phyloP scores from a whole-genome alignment of 306 rosid genomes.

The Crotalaria pallida region DNA sequence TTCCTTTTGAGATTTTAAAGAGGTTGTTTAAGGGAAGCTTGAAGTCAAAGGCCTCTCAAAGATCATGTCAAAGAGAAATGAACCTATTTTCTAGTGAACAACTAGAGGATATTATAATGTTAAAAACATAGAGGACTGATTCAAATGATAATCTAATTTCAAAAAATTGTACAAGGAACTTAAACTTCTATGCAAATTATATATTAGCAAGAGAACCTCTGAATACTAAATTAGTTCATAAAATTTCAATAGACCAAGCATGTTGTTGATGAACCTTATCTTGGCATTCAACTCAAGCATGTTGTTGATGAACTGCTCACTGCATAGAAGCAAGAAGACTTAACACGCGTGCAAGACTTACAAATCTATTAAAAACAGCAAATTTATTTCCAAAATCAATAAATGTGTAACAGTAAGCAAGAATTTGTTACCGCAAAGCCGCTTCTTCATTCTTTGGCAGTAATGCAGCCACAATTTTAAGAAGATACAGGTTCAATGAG shows the following conservation, averaged over 20 bases:
- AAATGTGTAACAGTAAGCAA: neutral
- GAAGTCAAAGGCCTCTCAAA: slow-evolving; percentile 10
- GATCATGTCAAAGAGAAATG: neutral
- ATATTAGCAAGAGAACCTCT: neutral
- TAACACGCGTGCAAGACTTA: neutral
- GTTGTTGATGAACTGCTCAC: slow-evolving; percentile 47
- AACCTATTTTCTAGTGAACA: neutral
- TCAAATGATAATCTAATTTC: slow-evolving; percentile 2
- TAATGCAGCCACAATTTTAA: slow-evolving; percentile 27
- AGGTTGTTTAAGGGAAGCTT: neutral
- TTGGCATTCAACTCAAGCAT: slow-evolving; percentile 53
- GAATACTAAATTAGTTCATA: neutral
- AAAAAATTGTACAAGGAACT: neutral
- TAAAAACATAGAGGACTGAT: neutral
- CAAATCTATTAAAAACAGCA: neutral
- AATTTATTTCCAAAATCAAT: neutral
- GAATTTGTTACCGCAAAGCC: slow-evolving; percentile 38
- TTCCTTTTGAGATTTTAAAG: neutral
- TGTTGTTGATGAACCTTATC: slow-evolving; percentile 53
- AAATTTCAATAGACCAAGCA: slow-evolving; percentile 31
- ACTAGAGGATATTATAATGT: neutral
- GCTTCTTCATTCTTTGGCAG: slow-evolving; percentile 44
- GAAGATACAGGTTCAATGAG: slow-evolving; percentile 4
- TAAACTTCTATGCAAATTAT: neutral
- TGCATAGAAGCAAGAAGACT: slow-evolving; percentile 26